Evolutionary conservation across 1,284 basidiomycete species (phyloP).

Genomic region (Bjerkandera adusta): DNA sequence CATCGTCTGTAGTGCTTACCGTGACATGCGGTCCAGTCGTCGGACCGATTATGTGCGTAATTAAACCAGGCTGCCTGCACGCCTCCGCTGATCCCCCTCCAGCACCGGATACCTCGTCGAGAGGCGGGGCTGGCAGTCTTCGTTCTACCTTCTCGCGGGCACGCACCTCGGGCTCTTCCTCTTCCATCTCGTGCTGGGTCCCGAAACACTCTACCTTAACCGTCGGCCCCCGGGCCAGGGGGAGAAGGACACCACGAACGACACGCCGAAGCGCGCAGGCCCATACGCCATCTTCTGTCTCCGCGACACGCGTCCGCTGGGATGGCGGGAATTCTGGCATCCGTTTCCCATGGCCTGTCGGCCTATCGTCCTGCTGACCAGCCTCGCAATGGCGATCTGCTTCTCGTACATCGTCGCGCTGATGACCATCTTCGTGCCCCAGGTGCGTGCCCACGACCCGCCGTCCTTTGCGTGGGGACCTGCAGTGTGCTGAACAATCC

Average conservation of each 20-base stretch:
- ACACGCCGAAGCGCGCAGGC: too few relatives aligned
- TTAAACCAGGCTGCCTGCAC: background rate
- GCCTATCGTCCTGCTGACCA: background rate
- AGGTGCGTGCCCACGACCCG: background rate
- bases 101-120: constrained; percentile 6
- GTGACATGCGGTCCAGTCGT: background rate
- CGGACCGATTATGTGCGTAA: background rate
- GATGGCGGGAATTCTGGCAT: background rate
- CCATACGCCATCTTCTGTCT: background rate
- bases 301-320: background rate
- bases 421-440: constrained; percentile 3
- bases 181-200: constrained; percentile 1
- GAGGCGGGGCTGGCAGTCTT: background rate
- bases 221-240: background rate
- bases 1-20: background rate
- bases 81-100: background rate
- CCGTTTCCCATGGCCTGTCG: background rate
- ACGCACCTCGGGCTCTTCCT: background rate
- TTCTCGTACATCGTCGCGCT: background rate
- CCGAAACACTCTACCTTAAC: constrained; percentile 1
- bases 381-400: background rate
- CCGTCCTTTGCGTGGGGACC: background rate
- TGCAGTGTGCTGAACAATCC: too few relatives aligned
- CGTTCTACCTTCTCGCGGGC: constrained; percentile 3
- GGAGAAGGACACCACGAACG: background rate